Conservation (phyloP, 768 basidiomycete species). For the Macrolepiota fuliginosa region DNA sequence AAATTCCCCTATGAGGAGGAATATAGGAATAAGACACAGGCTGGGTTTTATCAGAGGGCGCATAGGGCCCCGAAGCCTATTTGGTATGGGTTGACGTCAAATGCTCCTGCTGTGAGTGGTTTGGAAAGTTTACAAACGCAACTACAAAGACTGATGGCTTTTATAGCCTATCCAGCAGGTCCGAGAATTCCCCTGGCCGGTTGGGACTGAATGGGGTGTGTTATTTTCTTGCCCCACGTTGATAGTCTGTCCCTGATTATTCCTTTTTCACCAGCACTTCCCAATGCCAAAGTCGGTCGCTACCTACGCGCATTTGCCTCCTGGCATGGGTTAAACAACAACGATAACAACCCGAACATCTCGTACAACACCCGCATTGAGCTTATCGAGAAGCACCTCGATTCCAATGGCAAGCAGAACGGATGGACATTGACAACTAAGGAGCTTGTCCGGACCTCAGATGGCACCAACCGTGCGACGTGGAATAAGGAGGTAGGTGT, state of each 20-base stretch:
- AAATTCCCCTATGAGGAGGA: constrained; percentile 26
- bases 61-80: constrained; percentile 38
- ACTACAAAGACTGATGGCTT: background rate
- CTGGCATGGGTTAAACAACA: constrained; percentile 37
- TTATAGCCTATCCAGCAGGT: constrained; percentile 27
- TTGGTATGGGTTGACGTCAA: constrained; percentile 32
- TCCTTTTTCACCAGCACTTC: constrained; percentile 22
- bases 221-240: background rate
- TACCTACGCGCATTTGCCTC: constrained; percentile 43
- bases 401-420: constrained; percentile 24
- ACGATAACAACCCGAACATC: constrained; percentile 36
- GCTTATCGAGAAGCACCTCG: constrained; percentile 35
- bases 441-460: constrained; percentile 20
- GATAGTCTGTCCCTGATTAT: background rate
- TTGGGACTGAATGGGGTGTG: constrained; percentile 31
- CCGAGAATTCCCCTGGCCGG: constrained; percentile 29
- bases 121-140: background rate
- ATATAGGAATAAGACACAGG: constrained; percentile 20
- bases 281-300: constrained; percentile 29
- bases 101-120: constrained; percentile 30
- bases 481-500: constrained; percentile 36
- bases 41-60: constrained; percentile 19
- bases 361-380: constrained; percentile 51
- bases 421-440: constrained; percentile 36
- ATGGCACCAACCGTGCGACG: constrained; percentile 24